These are phyloP conservation scores for Capsicum chinense DNA, from an alignment of 257 asterid genomes.

Conservation along the genomic window DNA sequence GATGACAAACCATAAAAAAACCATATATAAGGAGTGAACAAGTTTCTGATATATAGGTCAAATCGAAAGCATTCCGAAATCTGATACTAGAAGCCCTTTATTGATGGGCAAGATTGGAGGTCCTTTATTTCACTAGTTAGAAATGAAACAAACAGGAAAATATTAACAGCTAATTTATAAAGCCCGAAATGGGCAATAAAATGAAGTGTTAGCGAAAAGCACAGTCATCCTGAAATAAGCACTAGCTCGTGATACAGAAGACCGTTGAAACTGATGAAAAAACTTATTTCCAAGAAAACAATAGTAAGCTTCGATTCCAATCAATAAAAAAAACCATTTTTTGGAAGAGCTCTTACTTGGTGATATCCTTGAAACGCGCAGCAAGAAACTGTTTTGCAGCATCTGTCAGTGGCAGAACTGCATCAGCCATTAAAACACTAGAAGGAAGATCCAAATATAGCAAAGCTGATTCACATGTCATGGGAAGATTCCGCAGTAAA, in stretches of 20 bases:
- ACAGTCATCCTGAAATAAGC: background rate
- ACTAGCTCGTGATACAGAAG: background rate
- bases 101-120: background rate
- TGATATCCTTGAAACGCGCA: slow-evolving; percentile 33
- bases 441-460: slow-evolving; percentile 33
- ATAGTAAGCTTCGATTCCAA: background rate
- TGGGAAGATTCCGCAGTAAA: slow-evolving; percentile 29
- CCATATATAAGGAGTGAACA: background rate
- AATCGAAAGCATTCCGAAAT: background rate
- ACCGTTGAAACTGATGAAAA: background rate
- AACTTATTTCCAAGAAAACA: slow-evolving; percentile 5
- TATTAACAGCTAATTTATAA: background rate
- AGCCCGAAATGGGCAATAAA: background rate
- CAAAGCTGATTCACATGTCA: slow-evolving; percentile 34
- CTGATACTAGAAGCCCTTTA: background rate
- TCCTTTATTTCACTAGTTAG: slow-evolving; percentile 1
- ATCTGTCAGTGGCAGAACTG: slow-evolving; percentile 26
- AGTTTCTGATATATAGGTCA: background rate
- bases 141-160: slow-evolving; percentile 15
- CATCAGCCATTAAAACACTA: slow-evolving; percentile 28
- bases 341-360: slow-evolving; percentile 16
- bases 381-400: slow-evolving; percentile 36
- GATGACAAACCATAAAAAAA: background rate
- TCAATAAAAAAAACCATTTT: background rate
- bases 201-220: background rate